phyloP scores from a whole-genome alignment of 306 rosid species.

The Dalbergia cultrata region DNA sequence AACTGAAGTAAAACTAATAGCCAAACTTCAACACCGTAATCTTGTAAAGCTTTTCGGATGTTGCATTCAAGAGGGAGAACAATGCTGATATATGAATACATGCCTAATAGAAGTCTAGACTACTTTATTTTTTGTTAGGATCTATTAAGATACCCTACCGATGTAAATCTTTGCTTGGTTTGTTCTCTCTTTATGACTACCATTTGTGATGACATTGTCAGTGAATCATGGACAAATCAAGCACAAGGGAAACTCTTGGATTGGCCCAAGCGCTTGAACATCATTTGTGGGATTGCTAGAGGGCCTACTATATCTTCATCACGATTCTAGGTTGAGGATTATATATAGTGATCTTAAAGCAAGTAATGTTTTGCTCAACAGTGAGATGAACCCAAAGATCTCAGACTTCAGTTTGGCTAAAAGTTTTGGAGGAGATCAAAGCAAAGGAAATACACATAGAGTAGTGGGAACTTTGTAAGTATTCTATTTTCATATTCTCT shows the following conservation, averaged over 20 bases:
- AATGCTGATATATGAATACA: constrained; percentile 42
- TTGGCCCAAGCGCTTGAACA: constrained; percentile 57
- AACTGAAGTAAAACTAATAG: constrained; percentile 46
- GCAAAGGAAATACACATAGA: constrained; percentile 57
- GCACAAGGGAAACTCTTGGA: constrained; percentile 29
- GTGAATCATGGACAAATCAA: constrained; percentile 41
- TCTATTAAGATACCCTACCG: not conserved
- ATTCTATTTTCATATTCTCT: not conserved
- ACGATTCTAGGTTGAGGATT: constrained; percentile 56
- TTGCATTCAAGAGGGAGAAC: constrained; percentile 47
- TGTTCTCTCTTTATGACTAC: not conserved
- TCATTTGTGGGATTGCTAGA: constrained; percentile 56
- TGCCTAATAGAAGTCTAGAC: constrained; percentile 31
- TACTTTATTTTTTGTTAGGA: constrained; percentile 37
- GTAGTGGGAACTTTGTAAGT: constrained; percentile 63
- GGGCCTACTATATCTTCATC: constrained; percentile 68
- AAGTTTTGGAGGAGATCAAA: constrained; percentile 57
- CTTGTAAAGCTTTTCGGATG: constrained; percentile 51
- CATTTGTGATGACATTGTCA: constrained; percentile 8
- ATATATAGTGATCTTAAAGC: constrained; percentile 67
- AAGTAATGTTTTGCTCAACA: constrained; percentile 62
- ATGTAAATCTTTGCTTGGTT: not conserved
- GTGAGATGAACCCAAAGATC: constrained; percentile 62
- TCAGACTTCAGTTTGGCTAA: constrained; percentile 69
- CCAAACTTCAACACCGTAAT: constrained; percentile 56